Evolutionary conservation across 441 rosid genomes (phyloP), one percentile per base, ranked within the genome.

Genomic region (Gossypium gossypioides): DNA sequence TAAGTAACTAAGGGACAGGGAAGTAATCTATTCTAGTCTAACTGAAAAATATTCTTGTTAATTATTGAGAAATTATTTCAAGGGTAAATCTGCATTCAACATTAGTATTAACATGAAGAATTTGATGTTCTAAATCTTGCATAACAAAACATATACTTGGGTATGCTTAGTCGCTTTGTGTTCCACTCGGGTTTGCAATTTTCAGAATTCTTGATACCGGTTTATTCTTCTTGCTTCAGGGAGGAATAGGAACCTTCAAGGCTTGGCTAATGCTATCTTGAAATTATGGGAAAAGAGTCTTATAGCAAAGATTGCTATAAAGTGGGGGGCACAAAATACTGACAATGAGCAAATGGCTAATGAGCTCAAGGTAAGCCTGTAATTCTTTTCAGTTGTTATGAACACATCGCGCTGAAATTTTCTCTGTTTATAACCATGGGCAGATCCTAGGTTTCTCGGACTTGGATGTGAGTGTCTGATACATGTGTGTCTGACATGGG

Each of bases 281-380:
- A 90, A 87, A 75, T 74, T 92, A 77, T 92, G 97, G 97, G 85
- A 90, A 82, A 89, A 72, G 60, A 79, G 89, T 84, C 74, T 79
- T 60, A 83, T 92, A 55, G 95, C 86, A 62, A 92, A 92, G 84
- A 86, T 92, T 81, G 88, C 95, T 22, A 85, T 92, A 74, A 92
- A 92, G 79, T 87, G 95, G 97, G 97, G 96, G 66, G 77, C 84
- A 76, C 85, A 78, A 27, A 90, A 90, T 76, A 84, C 89, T 9
- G 79, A 82, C 84, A 90, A 88, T 86, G 91, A 87, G 78, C 85
- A 84, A 78, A 92, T 92, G 97, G 95, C 93, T 16, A 59, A 85
- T 71, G 90, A 89, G 78, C 83, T 92, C 59, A 92, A 90, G 92
- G 97, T 74, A 77, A 81, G 81, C 81, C 25, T 25, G 24, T 58